Evolutionary conservation across 2,329 filamentous ascomycete genomes (phyloP).

Genomic region (Penicillium nordicum): DNA sequence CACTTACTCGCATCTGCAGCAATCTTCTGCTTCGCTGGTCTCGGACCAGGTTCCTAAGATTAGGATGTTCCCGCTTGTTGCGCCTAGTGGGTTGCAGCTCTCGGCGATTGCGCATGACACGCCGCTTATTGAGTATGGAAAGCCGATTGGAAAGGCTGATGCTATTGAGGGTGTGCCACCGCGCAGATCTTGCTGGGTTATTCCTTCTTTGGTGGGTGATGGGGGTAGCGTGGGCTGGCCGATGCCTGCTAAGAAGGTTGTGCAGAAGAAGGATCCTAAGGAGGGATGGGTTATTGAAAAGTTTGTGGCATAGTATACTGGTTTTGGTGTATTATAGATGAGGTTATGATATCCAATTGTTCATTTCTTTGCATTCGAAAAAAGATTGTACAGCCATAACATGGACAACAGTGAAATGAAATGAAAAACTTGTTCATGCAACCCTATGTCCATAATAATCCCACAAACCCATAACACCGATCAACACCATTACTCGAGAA

Average conservation of each 20-base stretch:
- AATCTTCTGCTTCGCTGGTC: constrained; percentile 54
- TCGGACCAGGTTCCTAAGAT: constrained; percentile 65
- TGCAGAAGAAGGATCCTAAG: constrained; percentile 69
- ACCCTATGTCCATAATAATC: not conserved
- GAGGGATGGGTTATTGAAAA: constrained; percentile 72
- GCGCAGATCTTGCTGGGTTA: constrained; percentile 74
- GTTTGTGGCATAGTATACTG: constrained; percentile 34
- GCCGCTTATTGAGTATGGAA: constrained; percentile 77
- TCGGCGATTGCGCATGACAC: constrained; percentile 78
- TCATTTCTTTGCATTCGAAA: not conserved
- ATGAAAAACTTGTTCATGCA: constrained; percentile 1
- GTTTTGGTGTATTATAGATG: constrained; percentile 23
- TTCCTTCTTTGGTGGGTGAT: constrained; percentile 71
- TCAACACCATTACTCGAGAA: not conserved
- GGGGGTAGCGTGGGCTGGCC: constrained; percentile 73
- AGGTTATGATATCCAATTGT: constrained; percentile 24
- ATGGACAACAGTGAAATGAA: not conserved
- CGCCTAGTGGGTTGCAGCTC: constrained; percentile 72
- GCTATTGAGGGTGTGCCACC: constrained; percentile 46
- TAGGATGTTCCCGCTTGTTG: constrained; percentile 82
- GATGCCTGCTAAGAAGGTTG: constrained; percentile 77
- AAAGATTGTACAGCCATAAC: not conserved
- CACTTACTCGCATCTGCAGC: constrained; percentile 82
- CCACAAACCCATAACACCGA: not conserved
- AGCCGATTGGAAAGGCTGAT: constrained; percentile 81